Percentiles rank a stretch among this genome's conserved stretches.
phyloP scores from a whole-genome alignment of 1,284 basidiomycete species.

The Chondrostereum purpureum region DNA sequence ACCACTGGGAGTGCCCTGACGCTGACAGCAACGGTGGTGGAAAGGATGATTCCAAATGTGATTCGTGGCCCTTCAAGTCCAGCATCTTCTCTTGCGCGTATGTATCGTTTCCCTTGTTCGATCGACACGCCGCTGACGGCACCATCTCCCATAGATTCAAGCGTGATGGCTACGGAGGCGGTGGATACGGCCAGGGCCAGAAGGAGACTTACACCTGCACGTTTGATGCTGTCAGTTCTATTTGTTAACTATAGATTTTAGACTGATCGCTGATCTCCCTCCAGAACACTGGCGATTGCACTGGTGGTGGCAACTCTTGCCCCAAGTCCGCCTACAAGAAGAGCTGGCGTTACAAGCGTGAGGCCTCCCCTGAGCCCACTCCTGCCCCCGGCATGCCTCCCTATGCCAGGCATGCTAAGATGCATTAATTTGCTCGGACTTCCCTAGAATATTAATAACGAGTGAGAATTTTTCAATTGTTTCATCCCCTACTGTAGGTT shows the following conservation, averaged over 20 bases:
- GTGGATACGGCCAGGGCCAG: too few species aligned
- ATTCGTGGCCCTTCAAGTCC: background rate
- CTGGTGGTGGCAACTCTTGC: background rate
- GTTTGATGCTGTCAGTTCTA: background rate
- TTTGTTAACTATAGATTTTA: background rate
- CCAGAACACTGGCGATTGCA: background rate
- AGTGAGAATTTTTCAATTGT: too few species aligned
- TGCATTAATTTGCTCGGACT: background rate
- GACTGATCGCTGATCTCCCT: too few species aligned
- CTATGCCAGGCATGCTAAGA: background rate
- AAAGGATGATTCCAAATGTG: background rate
- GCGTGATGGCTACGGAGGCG: background rate
- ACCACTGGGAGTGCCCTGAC: background rate
- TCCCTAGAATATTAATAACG: too few species aligned
- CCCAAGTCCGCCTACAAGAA: background rate
- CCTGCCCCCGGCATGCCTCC: background rate
- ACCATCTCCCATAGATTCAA: background rate
- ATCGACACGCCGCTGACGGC: background rate
- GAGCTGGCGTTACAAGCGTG: background rate
- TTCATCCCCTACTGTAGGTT: too few species aligned
- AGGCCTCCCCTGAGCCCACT: background rate
- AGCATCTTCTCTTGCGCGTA: background rate
- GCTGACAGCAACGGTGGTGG: background rate
- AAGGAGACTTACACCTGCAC: background rate
- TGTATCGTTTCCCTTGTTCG: background rate